Evolutionary conservation across 371 early-diverging fungal genomes (phyloP).

Genomic region (Circinella umbellata): DNA sequence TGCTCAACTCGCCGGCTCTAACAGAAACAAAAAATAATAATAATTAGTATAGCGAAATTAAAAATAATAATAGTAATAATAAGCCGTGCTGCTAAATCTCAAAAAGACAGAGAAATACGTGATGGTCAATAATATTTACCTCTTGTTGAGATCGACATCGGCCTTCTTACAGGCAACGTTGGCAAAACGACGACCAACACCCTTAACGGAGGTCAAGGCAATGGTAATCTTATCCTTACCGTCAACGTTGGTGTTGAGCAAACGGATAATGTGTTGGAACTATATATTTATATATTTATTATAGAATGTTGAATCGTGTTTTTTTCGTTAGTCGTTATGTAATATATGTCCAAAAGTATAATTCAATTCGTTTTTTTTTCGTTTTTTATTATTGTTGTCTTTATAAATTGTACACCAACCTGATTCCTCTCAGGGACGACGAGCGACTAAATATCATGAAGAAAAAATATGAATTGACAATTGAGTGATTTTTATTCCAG

Average conservation of each 20-base stretch:
- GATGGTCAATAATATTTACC: conserved; percentile 61
- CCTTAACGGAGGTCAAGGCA: conserved; percentile 98
- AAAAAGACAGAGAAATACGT: too few relatives aligned
- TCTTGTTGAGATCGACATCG: conserved; percentile 94
- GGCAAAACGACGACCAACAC: conserved; percentile 98
- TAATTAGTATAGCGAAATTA: too few relatives aligned
- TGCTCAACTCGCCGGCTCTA: conserved; percentile 96
- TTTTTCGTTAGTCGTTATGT: background rate
- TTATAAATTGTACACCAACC: conserved; percentile 11
- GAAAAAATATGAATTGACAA: background rate
- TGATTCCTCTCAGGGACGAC: conserved; percentile 86
- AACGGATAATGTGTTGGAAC: conserved; percentile 99
- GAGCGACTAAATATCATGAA: conserved; percentile 68
- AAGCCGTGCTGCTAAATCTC: too few relatives aligned
- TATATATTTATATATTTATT: conserved; percentile 19
- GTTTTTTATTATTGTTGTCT: conserved; percentile 15
- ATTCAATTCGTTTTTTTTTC: background rate
- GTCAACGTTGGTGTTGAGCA: conserved; percentile 99
- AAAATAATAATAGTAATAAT: too few relatives aligned
- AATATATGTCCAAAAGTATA: background rate
- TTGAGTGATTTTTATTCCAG: background rate
- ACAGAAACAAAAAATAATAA: background rate
- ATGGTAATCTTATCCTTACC: conserved; percentile 96
- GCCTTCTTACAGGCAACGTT: conserved; percentile 99
- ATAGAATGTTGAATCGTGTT: too few relatives aligned